Base-by-base conservation (phyloP, 75 land plant species). In the Gnetum montanum region DNA sequence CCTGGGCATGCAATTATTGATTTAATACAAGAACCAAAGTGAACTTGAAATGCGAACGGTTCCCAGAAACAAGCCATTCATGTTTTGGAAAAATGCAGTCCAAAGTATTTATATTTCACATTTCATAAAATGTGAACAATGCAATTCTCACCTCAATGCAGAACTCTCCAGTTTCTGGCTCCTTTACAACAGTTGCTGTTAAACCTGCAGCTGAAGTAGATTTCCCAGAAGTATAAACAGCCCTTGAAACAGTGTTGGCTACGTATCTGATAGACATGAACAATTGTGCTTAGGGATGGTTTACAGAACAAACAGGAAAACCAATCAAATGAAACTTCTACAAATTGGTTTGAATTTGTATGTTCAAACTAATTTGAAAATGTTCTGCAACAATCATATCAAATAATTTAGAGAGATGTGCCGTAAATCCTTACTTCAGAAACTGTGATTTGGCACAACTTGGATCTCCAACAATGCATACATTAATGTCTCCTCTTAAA, bases 111-210 rank as follows among this genome's bases (percentile, higher is more conserved):
- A n/a, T n/a, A n/a, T n/a, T n/a, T n/a, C n/a, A n/a, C n/a, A n/a
- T n/a, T n/a, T n/a, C n/a, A n/a, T n/a, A n/a, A n/a, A n/a, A n/a
- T n/a, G n/a, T n/a, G n/a, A n/a, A n/a, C n/a, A n/a, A n/a, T n/a
- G n/a, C n/a, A n/a, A n/a, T n/a, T n/a, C n/a, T 35, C 61, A 94
- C 99, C 99, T 95, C 99, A 50, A 95, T 95, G 60, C 97, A 95
- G 66, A 90, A 90, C 53, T 95, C 99, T 19, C 99, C 97, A 30
- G 99, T 95, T 43, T 95, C 99, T 52, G 99, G 97, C 57, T 95
- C 99, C 71, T 90, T 95, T 41, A 89, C 97, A 28, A 95, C 99
- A 38, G 86, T 83, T 34, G 99, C 99, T 23, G 99, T 95, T 61
- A 95, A 71, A 4, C 99, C 99, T 51, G 97, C 99, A 58, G 99